A percentile compares a stretch with the other conserved stretches of the same genome.
Conservation (phyloP, 208 protist genomes). For the Crithidia sp. region DNA sequence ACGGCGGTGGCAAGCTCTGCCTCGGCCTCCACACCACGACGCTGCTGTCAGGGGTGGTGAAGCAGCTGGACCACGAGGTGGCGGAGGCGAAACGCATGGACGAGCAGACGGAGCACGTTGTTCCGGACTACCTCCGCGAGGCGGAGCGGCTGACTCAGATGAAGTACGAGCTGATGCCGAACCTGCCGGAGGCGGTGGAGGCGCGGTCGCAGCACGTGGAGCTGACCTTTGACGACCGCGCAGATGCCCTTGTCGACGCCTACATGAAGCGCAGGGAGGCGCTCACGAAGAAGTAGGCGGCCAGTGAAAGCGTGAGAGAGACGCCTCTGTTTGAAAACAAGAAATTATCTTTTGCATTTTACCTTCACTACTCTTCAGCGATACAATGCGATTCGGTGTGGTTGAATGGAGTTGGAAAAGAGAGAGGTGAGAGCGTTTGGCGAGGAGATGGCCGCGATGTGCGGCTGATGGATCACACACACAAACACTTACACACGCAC, state of each 20-base stretch:
- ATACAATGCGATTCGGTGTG: too few relatives aligned
- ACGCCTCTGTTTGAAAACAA: background rate
- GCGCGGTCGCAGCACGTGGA: slow-evolving; percentile 23
- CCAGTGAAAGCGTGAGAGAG: background rate
- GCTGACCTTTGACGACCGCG: slow-evolving; percentile 54
- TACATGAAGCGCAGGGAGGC: slow-evolving; percentile 64
- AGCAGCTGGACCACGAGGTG: slow-evolving; percentile 68
- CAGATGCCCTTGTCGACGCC: slow-evolving; percentile 60
- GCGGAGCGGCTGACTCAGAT: slow-evolving; percentile 54
- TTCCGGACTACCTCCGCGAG: slow-evolving; percentile 74
- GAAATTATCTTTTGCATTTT: too few relatives aligned
- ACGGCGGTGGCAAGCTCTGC: slow-evolving; percentile 79
- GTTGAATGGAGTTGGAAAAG: background rate
- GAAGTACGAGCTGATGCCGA: slow-evolving; percentile 73
- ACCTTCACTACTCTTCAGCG: too few relatives aligned
- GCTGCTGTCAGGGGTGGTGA: slow-evolving; percentile 54
- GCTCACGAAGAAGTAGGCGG: slow-evolving; percentile 38
- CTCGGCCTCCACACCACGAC: slow-evolving; percentile 60
- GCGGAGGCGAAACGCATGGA: slow-evolving; percentile 73
- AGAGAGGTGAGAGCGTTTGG: background rate
- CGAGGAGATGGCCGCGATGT: too few relatives aligned
- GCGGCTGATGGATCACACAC: too few relatives aligned
- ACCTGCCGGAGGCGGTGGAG: slow-evolving; percentile 43
- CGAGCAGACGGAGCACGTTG: slow-evolving; percentile 56
- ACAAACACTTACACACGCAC: too few relatives aligned